phyloP scores from a whole-genome alignment of 257 asterid species.

The Knoxia roxburghii region DNA sequence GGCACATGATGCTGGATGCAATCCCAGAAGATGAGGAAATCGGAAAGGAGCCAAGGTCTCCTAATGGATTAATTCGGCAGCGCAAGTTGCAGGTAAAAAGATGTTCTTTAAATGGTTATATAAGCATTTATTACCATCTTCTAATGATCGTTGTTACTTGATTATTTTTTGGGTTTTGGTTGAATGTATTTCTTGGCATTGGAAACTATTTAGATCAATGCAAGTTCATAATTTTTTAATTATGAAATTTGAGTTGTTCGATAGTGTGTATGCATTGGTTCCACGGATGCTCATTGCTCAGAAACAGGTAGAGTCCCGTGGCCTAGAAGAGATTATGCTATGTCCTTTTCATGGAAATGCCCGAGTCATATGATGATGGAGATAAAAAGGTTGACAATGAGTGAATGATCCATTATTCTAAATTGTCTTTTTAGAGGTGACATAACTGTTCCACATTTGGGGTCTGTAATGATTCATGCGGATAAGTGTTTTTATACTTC shows the following conservation, averaged over 20 bases:
- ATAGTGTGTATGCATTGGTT: background rate
- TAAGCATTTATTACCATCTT: background rate
- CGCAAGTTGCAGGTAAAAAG: conserved; percentile 52
- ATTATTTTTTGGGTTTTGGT: background rate
- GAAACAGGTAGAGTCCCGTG: background rate
- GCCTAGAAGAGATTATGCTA: background rate
- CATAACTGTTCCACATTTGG: background rate
- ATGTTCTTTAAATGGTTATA: background rate
- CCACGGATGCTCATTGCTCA: background rate
- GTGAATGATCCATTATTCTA: too few species aligned
- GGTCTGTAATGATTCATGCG: background rate
- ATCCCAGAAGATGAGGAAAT: conserved; percentile 74
- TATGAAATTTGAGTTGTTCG: background rate
- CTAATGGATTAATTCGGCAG: conserved; percentile 47
- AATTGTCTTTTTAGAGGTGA: background rate
- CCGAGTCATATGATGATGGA: too few species aligned
- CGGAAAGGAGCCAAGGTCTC: conserved; percentile 36
- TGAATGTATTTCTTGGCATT: background rate
- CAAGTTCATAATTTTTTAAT: background rate
- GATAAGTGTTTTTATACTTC: background rate
- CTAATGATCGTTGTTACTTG: background rate
- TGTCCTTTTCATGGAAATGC: background rate
- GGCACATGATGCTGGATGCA: conserved; percentile 60
- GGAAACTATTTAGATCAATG: background rate
- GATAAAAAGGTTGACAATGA: too few species aligned